Evolutionary conservation across 768 basidiomycete genomes (phyloP), one percentile per base, ranked within the genome.

Genomic region (Coprinopsis sp.): DNA sequence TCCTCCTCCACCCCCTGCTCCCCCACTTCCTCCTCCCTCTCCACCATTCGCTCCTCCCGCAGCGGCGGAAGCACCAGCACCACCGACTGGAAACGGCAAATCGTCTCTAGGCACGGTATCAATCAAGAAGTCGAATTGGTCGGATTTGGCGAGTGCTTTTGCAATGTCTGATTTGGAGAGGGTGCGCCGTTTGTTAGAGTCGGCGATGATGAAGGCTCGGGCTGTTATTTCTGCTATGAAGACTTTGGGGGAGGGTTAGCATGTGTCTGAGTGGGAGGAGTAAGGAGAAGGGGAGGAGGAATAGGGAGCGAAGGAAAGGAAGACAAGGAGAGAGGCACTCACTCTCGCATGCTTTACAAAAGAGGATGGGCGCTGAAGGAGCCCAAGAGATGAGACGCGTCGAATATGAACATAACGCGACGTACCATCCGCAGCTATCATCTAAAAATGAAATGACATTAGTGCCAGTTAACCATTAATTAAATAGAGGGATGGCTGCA

Each of bases 291-390:
- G 27, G 21, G 14, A 49, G 16, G 25, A 12, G n/a, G n/a, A 12
- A 14, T 19, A 39, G 37, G 31, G n/a, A n/a, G 13, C 28, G 27
- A 1, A 24, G 41, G 30, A 28, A 27, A 39, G 46, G 21, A 27
- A 18, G 41, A 37, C 43, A 48, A 28, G 18, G 22, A 16, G 10
- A 28, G 12, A 22, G 23, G 10, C 30, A 81, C 91, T 58, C 56
- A 97, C 95, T 87, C 77, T 98, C 95, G 68, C 95, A 98, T 44
- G 95, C 95, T 67, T 97, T 97, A 70, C 91, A 93, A 65, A 97
- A 95, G 30, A 98, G 70, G 49, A 98, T 88, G 5, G 95, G 95
- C 8, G 92, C 95, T 87, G 52, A 24, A 28, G 38, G 30, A 21
- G 44, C 40, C 28, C 41, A 40, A 18, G 25, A 37, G 24, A 44